phyloP scores from a whole-genome alignment of 192 early-diverging fungal genomes.

The Phlyctochytrium planicorne region DNA sequence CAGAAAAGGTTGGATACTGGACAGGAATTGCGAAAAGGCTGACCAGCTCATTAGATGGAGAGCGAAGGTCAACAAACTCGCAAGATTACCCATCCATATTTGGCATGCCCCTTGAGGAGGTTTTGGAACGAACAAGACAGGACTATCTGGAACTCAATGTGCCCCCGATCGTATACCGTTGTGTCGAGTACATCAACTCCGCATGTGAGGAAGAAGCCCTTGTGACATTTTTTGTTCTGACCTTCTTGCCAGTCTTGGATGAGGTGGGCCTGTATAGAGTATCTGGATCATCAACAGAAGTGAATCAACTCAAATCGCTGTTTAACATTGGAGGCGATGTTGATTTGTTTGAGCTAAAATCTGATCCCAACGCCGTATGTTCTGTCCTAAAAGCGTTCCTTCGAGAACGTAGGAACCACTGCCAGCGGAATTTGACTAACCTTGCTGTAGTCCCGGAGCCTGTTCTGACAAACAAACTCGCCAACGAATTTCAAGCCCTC shows the following conservation, averaged over 20 bases:
- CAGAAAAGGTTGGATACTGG: slow-evolving; percentile 2
- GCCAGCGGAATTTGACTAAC: too few species aligned
- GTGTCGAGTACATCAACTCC: slow-evolving; percentile 1
- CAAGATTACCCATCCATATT: not conserved
- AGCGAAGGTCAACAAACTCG: too few species aligned
- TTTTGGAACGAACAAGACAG: not conserved
- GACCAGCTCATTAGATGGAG: too few species aligned
- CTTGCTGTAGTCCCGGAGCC: not conserved
- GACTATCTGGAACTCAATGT: not conserved
- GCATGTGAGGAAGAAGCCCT: not conserved
- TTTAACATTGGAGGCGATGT: not conserved
- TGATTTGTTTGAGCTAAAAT: not conserved
- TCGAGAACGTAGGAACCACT: not conserved
- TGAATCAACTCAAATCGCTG: not conserved
- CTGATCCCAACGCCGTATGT: not conserved
- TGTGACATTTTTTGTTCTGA: not conserved
- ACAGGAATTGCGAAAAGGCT: too few species aligned
- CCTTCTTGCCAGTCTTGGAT: not conserved
- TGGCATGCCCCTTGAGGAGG: not conserved
- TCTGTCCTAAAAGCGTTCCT: not conserved
- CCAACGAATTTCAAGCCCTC: not conserved
- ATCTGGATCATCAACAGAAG: not conserved
- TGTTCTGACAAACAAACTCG: not conserved
- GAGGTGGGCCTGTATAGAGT: not conserved
- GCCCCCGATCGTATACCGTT: not conserved